A percentile compares a stretch with the other conserved stretches of the same genome.
Conservation (phyloP, 2,329 filamentous ascomycete species). For the Botrytis paeoniae region DNA sequence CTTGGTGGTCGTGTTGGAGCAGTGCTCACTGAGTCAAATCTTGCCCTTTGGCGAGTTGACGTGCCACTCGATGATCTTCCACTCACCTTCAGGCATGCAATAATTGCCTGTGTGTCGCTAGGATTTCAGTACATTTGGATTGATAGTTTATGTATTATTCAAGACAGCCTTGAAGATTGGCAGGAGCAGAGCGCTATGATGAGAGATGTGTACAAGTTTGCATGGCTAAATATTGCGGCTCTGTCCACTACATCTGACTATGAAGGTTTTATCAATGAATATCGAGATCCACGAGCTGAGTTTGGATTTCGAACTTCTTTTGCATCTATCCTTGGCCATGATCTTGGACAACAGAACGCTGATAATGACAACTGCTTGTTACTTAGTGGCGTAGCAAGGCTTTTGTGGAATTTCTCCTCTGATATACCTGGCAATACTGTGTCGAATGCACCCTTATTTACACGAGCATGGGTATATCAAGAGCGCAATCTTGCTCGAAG, state of each 20-base stretch:
- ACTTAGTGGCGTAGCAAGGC: not conserved
- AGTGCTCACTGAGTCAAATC: not conserved
- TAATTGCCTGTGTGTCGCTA: not conserved
- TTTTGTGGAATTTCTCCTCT: not conserved
- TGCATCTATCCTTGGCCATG: not conserved
- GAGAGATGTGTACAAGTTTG: conserved; percentile 23
- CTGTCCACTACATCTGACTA: not conserved
- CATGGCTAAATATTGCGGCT: not conserved
- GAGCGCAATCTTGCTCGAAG: not conserved
- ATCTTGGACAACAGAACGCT: not conserved
- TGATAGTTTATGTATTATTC: conserved; percentile 1
- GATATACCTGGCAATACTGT: not conserved
- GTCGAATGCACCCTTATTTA: not conserved
- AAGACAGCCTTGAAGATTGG: conserved; percentile 24
- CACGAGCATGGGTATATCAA: not conserved
- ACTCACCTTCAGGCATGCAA: not conserved
- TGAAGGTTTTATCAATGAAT: not conserved
- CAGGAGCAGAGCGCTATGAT: conserved; percentile 21
- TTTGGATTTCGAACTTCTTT: not conserved
- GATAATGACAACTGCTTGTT: not conserved
- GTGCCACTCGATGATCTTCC: not conserved
- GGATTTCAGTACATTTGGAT: conserved; percentile 4
- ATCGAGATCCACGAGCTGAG: not conserved
- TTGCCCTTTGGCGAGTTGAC: not conserved
- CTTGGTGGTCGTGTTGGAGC: not conserved